These are phyloP conservation scores for Aspergillus sp. DNA, from an alignment of 2,329 filamentous ascomycete genomes.

Conservation along the genomic window DNA sequence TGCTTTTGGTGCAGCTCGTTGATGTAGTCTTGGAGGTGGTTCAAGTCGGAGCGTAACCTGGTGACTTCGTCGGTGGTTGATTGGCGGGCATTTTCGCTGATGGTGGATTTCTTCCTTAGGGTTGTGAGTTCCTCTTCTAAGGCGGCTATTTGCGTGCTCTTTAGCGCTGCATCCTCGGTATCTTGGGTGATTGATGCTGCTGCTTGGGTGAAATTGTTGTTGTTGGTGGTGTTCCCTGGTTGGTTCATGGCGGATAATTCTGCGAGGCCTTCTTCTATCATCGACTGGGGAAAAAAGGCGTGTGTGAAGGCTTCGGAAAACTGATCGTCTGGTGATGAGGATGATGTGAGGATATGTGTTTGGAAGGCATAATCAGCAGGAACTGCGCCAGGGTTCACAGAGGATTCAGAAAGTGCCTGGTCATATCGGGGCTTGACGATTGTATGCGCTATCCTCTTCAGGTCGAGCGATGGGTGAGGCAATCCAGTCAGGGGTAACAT, in stretches of 20 bases:
- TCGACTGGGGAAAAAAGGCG: conserved; percentile 28
- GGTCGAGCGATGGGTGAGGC: conserved; percentile 22
- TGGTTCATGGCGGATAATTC: conserved; percentile 27
- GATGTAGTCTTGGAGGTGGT: conserved; percentile 29
- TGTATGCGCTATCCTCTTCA: conserved; percentile 47
- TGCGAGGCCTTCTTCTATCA: conserved; percentile 35
- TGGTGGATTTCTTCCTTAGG: conserved; percentile 31
- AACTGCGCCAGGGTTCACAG: conserved; percentile 27
- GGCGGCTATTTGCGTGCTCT: conserved; percentile 19
- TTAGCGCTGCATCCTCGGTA: conserved; percentile 9
- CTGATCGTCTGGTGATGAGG: conserved; percentile 7
- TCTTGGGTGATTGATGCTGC: neutral
- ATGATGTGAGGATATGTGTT: conserved; percentile 27
- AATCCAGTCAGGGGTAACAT: conserved; percentile 57
- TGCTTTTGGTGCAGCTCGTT: conserved; percentile 34
- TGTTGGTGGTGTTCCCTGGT: conserved; percentile 8
- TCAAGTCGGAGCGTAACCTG: conserved; percentile 29
- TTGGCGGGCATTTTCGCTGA: conserved; percentile 30
- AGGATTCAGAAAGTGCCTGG: conserved; percentile 29
- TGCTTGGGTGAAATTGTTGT: conserved; percentile 11
- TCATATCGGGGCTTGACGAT: conserved; percentile 66
- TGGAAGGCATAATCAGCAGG: conserved; percentile 37
- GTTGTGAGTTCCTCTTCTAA: conserved; percentile 33
- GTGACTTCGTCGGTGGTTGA: conserved; percentile 27
- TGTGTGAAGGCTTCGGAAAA: conserved; percentile 34